Conservation (phyloP, 345 rosid species). For the Adansonia digitata region DNA sequence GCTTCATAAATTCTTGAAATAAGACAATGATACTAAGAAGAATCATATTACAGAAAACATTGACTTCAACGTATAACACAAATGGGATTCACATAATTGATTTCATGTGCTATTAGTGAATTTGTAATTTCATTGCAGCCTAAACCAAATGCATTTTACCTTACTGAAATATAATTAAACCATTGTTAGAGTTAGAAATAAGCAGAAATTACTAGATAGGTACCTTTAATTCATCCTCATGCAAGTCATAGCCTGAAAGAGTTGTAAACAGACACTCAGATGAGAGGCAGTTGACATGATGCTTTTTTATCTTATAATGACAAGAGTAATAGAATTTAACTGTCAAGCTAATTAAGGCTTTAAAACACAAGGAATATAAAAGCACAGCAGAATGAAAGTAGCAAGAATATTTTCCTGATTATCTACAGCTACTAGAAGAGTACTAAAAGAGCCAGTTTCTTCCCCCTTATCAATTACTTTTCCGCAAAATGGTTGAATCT, state of each 20-base stretch:
- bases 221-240: constrained; percentile 87
- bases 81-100: not conserved
- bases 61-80: no score
- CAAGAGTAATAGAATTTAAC: not conserved
- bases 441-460: not conserved
- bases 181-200: not conserved
- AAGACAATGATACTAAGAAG: not conserved
- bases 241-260: constrained; percentile 84
- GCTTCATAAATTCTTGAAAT: not conserved
- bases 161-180: not conserved
- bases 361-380: not conserved
- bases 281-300: not conserved
- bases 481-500: not conserved
- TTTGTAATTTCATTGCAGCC: not conserved
- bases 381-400: not conserved
- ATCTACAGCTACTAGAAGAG: not conserved
- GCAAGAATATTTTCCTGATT: not conserved
- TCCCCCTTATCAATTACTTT: not conserved
- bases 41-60: not conserved
- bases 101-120: not conserved
- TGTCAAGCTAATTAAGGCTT: not conserved
- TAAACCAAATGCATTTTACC: not conserved
- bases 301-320: not conserved
- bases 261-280: not conserved
- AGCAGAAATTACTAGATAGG: not conserved